These are phyloP conservation scores for Wickerhamia fluorescens DNA, from an alignment of 805 yeast genomes.

Conservation along the genomic window DNA sequence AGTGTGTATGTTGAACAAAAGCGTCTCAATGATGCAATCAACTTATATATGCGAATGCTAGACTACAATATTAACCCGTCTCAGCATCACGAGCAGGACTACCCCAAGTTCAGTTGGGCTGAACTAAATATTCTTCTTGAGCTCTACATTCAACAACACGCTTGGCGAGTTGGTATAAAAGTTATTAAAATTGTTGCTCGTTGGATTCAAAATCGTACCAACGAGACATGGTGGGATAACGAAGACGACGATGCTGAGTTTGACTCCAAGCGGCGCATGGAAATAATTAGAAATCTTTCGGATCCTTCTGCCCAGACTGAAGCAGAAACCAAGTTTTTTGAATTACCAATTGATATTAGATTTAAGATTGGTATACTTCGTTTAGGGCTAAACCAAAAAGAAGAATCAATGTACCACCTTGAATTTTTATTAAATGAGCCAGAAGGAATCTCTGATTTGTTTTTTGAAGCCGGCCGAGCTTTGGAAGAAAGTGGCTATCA, in stretches of 20 bases:
- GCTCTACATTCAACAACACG: slow-evolving; percentile 61
- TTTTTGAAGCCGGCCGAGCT: slow-evolving; percentile 66
- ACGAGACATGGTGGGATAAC: slow-evolving; percentile 63
- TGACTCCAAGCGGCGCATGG: slow-evolving; percentile 63
- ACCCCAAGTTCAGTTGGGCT: slow-evolving; percentile 74
- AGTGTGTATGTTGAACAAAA: slow-evolving; percentile 48
- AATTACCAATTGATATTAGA: slow-evolving; percentile 81
- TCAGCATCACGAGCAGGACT: slow-evolving; percentile 11
- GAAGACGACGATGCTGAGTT: slow-evolving; percentile 69
- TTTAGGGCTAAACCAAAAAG: slow-evolving; percentile 51
- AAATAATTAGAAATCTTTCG: slow-evolving; percentile 20
- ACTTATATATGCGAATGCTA: slow-evolving; percentile 56
- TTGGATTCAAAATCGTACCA: slow-evolving; percentile 70
- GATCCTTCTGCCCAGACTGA: slow-evolving; percentile 7
- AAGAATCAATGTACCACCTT: slow-evolving; percentile 73
- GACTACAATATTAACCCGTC: slow-evolving; percentile 46
- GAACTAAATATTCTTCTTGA: slow-evolving; percentile 81
- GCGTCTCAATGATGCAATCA: slow-evolving; percentile 68
- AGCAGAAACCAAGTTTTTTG: slow-evolving; percentile 20
- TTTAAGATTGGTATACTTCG: slow-evolving; percentile 74
- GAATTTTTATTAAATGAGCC: slow-evolving; percentile 49
- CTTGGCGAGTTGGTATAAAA: slow-evolving; percentile 57
- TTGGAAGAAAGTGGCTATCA: slow-evolving; percentile 62
- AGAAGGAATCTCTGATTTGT: slow-evolving; percentile 66
- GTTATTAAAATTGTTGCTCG: slow-evolving; percentile 67